These are phyloP conservation scores for Saprolegnia diclina DNA, from an alignment of 352 stramenopile genomes.

Conservation along the genomic window DNA sequence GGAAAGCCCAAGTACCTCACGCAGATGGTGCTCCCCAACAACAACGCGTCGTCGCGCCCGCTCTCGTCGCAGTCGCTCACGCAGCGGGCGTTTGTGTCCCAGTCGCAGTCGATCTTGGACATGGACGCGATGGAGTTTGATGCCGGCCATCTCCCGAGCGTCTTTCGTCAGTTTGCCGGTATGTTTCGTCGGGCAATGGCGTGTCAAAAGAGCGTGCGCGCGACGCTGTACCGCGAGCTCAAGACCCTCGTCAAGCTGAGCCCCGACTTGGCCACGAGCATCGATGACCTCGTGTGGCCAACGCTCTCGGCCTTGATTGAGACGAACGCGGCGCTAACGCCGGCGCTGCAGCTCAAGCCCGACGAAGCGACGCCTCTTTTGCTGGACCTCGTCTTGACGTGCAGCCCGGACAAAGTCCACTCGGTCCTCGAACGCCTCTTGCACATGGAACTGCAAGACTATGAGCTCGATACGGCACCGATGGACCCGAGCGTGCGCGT, in stretches of 20 bases:
- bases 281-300: constrained; percentile 45
- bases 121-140: constrained; percentile 24
- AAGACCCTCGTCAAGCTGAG: constrained; percentile 42
- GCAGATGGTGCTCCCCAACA: neutral
- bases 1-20: constrained; percentile 21
- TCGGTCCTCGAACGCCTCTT: constrained; percentile 16
- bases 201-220: constrained; percentile 42
- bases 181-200: constrained; percentile 46
- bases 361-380: constrained; percentile 16
- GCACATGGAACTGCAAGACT: constrained; percentile 25
- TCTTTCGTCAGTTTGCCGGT: constrained; percentile 51
- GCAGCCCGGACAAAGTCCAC: neutral
- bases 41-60: neutral
- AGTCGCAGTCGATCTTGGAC: constrained; percentile 21
- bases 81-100: constrained; percentile 11
- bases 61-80: constrained; percentile 1
- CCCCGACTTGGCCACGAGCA: constrained; percentile 35
- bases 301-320: constrained; percentile 47
- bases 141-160: constrained; percentile 14
- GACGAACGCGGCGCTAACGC: constrained; percentile 39
- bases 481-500: constrained; percentile 6
- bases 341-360: constrained; percentile 44
- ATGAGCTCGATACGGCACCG: constrained; percentile 5
- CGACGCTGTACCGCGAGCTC: constrained; percentile 45
- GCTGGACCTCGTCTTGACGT: constrained; percentile 17